phyloP scores from a whole-genome alignment of 1,284 basidiomycete species.

The Leucocoprinus gongylophorus region DNA sequence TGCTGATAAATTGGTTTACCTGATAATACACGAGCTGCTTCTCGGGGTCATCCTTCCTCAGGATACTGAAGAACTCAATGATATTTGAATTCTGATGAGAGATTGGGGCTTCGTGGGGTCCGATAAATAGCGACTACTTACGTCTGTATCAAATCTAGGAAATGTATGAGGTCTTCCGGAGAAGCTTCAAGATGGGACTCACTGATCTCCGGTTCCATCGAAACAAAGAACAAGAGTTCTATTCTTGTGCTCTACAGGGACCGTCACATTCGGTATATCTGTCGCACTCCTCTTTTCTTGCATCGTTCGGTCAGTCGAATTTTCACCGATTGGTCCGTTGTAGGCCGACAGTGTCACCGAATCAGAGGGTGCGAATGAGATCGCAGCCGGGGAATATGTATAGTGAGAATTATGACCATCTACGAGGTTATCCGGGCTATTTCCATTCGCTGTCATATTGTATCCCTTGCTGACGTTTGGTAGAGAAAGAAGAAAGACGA shows the following conservation, averaged over 20 bases:
- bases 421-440: no score
- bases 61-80: constrained; percentile 34
- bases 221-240: constrained; percentile 16
- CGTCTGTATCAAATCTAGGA: constrained; percentile 35
- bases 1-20: constrained; percentile 1
- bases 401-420: neutral
- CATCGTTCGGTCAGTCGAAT: neutral
- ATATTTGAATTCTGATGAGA: constrained; percentile 34
- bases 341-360: neutral
- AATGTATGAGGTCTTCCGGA: neutral
- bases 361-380: constrained; percentile 7
- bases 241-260: constrained; percentile 8
- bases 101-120: neutral
- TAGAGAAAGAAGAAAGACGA: no score
- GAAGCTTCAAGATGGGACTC: neutral
- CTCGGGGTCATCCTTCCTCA: constrained; percentile 36
- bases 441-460: no score
- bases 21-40: constrained; percentile 44
- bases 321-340: neutral
- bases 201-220: constrained; percentile 18
- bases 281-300: neutral
- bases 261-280: neutral
- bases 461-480: no score
- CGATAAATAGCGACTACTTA: constrained; percentile 10
- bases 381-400: constrained; percentile 2